Percentiles rank a stretch among this genome's conserved stretches.
These are phyloP conservation scores for Diaporthe sp. DNA, from an alignment of 2,329 filamentous ascomycete genomes.

Conservation along the genomic window DNA sequence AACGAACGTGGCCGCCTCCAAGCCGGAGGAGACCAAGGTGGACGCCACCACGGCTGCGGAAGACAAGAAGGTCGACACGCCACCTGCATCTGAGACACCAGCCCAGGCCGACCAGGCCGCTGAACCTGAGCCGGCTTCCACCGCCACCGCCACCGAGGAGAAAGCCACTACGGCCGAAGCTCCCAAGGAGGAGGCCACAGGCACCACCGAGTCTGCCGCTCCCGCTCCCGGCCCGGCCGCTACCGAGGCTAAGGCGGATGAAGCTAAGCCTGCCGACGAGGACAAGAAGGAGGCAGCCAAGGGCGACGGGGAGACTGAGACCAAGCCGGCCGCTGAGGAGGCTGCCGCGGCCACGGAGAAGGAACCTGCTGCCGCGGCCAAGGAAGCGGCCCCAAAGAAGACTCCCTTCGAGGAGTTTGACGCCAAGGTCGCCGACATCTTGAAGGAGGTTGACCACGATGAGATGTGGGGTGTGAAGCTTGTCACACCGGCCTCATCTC, in stretches of 20 bases:
- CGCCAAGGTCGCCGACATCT: constrained; percentile 66
- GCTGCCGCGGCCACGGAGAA: not conserved
- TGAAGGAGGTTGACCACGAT: constrained; percentile 66
- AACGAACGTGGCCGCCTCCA: constrained; percentile 12
- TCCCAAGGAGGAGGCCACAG: not conserved
- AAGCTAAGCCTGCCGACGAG: constrained; percentile 9
- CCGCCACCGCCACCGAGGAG: constrained; percentile 9
- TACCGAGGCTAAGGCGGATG: not conserved
- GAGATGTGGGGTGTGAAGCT: constrained; percentile 92
- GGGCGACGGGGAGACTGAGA: not conserved
- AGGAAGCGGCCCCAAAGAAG: constrained; percentile 10
- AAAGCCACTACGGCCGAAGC: not conserved
- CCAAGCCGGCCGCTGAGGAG: constrained; percentile 8
- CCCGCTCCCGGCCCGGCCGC: not conserved
- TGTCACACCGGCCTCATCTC: constrained; percentile 51
- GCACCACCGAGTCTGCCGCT: not conserved
- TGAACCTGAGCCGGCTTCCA: not conserved
- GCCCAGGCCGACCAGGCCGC: constrained; percentile 13
- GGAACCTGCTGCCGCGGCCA: not conserved
- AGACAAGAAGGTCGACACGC: not conserved
- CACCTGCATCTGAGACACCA: not conserved
- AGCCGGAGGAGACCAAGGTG: not conserved
- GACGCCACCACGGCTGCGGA: not conserved
- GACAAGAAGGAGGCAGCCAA: constrained; percentile 5
- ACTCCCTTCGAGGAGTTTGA: constrained; percentile 66